Conservation (phyloP, 2,329 filamentous ascomycete species). For the Aureobasidium musti region DNA sequence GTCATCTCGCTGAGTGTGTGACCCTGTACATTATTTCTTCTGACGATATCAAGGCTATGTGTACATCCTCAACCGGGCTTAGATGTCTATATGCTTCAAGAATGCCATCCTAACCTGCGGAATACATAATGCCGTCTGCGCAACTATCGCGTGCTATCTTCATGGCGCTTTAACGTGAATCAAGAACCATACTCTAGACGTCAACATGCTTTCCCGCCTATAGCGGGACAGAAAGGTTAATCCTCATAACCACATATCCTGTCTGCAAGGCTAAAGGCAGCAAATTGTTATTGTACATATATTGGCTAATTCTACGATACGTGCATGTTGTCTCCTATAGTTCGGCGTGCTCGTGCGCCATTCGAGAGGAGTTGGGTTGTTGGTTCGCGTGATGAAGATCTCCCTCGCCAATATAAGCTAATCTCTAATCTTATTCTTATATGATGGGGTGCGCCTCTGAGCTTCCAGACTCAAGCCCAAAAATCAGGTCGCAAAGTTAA, state of each 20-base stretch:
- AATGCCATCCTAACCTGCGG: background rate
- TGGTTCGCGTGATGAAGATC: slow-evolving; percentile 21
- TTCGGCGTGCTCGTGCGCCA: background rate
- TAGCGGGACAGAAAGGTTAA: background rate
- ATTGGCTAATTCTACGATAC: background rate
- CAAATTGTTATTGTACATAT: too few relatives aligned
- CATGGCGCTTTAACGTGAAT: background rate
- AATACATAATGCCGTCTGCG: too few relatives aligned
- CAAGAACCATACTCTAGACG: background rate
- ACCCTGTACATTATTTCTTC: background rate
- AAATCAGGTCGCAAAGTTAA: background rate
- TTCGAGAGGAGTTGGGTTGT: background rate
- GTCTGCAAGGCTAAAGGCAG: too few relatives aligned
- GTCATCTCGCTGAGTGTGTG: background rate
- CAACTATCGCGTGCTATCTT: background rate
- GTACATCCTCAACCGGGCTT: background rate
- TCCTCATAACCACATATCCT: background rate
- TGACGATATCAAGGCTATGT: background rate
- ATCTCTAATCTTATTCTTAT: slow-evolving; percentile 20
- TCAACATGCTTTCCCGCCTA: background rate
- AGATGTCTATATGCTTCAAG: background rate
- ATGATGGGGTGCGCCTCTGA: slow-evolving; percentile 8
- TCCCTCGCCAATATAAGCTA: slow-evolving; percentile 15
- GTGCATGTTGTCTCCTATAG: too few relatives aligned
- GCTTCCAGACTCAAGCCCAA: background rate